Percentiles rank a stretch among this genome's conserved stretches.
Evolutionary conservation across 805 yeast species (phyloP).

Genomic region (Wickerhamiella slavikovae): DNA sequence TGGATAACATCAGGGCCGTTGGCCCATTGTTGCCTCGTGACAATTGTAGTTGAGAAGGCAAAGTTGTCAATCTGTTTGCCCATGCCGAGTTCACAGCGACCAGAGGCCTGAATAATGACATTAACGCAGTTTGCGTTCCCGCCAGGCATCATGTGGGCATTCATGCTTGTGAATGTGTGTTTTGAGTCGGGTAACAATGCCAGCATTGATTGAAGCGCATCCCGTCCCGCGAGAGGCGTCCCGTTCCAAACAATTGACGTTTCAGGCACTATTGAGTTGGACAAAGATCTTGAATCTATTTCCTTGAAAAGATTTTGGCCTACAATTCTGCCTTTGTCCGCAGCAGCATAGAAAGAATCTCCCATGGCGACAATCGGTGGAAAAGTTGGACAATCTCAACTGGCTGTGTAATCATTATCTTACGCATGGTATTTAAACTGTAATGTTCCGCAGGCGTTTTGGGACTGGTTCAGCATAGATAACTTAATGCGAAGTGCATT

Average conservation of each 20-base stretch:
- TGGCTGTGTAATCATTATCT: no score
- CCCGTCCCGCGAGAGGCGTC: slow-evolving; percentile 21
- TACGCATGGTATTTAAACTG: no score
- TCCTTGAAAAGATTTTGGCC: no score
- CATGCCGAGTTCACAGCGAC: slow-evolving; percentile 12
- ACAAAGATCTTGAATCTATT: no score
- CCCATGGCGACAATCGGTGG: no score
- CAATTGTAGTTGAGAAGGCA: slow-evolving; percentile 18
- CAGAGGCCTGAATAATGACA: slow-evolving; percentile 16
- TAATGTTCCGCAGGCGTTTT: no score
- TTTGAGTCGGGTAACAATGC: slow-evolving; percentile 17
- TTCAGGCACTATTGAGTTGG: slow-evolving; percentile 10
- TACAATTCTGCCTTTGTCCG: no score
- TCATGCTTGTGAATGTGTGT: slow-evolving; percentile 18
- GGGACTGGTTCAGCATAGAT: no score
- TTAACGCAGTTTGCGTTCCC: slow-evolving; percentile 10
- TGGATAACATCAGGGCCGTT: slow-evolving; percentile 8
- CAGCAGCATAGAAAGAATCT: no score
- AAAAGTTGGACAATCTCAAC: no score
- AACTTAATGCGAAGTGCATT: no score
- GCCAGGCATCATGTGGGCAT: slow-evolving; percentile 20
- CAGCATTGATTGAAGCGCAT: slow-evolving; percentile 18
- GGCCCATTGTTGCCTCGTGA: slow-evolving; percentile 11
- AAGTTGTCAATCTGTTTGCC: slow-evolving; percentile 14
- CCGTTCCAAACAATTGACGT: slow-evolving; percentile 24